Conservation (phyloP, 192 early-diverging fungal genomes). For the Backusella mclennaniae region DNA sequence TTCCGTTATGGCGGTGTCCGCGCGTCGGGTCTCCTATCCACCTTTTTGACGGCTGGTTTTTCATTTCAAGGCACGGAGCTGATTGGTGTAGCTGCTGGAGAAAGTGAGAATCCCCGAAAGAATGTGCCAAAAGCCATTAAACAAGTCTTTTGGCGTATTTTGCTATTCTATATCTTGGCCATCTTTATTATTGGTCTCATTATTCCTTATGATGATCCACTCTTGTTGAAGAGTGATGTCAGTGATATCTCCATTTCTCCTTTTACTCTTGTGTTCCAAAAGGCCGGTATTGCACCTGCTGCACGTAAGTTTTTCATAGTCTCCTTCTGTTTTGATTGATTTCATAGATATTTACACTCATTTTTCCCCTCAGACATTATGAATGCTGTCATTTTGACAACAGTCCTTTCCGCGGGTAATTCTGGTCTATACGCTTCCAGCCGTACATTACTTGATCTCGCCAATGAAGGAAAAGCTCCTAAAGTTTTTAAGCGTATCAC, state of each 20-base stretch:
- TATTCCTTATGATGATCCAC: slow-evolving; percentile 59
- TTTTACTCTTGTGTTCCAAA: slow-evolving; percentile 66
- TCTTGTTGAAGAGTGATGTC: slow-evolving; percentile 41
- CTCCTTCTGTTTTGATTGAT: not conserved
- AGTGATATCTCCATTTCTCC: slow-evolving; percentile 52
- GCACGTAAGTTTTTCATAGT: slow-evolving; percentile 15
- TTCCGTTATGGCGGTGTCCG: slow-evolving; percentile 60
- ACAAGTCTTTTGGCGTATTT: slow-evolving; percentile 75
- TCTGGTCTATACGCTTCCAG: slow-evolving; percentile 72
- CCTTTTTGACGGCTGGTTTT: slow-evolving; percentile 80
- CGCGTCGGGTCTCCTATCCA: slow-evolving; percentile 61
- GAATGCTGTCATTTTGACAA: slow-evolving; percentile 71
- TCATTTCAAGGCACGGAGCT: slow-evolving; percentile 90
- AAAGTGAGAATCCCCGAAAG: slow-evolving; percentile 71
- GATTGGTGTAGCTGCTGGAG: slow-evolving; percentile 89
- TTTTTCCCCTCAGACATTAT: slow-evolving; percentile 44
- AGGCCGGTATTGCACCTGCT: slow-evolving; percentile 52
- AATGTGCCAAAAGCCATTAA: slow-evolving; percentile 74
- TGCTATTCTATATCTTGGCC: slow-evolving; percentile 66
- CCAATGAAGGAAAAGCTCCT: slow-evolving; percentile 65
- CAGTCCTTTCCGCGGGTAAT: slow-evolving; percentile 74
- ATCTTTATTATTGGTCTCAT: slow-evolving; percentile 71
- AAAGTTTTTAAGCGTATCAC: slow-evolving; percentile 46
- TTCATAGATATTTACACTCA: not conserved
- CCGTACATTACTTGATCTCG: slow-evolving; percentile 61